Base-by-base conservation (phyloP, 2,329 filamentous ascomycete species). In the Diaporthe destruens region DNA sequence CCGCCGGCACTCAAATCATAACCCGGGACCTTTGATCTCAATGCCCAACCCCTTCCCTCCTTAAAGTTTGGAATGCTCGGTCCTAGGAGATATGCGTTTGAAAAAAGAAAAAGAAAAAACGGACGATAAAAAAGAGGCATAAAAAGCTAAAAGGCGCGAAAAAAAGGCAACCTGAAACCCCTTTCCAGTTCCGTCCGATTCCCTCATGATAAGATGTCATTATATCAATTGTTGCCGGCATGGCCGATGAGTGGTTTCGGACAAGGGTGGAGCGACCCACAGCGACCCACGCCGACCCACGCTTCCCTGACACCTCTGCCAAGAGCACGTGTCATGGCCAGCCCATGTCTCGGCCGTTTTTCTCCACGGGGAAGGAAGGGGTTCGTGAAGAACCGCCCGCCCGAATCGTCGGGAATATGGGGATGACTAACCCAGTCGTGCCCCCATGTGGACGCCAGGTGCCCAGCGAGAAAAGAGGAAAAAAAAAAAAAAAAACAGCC, bases 131-230 rank as follows among this genome's bases (percentile, higher is more conserved):
- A n/a, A 34, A 25, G 36, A 59, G 36, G 11, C 12, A n/a, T 29
- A 42, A 44, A 29, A 34, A 61, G 25, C 2, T 18, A 5, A 34
- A 34, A 51, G 51, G 11, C 29, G 32, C 44, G 29, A 51, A 36
- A 65, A 39, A 39, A 36, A 36, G 34, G 51, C 29, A 65, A 29
- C 61, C 61, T 39, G 44, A 16, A 65, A 65, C 44, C 44, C 61
- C 61, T 65, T 25, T 65, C 42, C 44, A n/a, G n/a, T 65, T 51
- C 42, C 59, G 42, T 14, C 61, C 61, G 34, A 51, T 25, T 18
- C 29, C 61, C 29, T 65, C 61, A 51, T 51, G 61, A 65, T 65
- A 65, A 61, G 36, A 65, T 65, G 61, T 65, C 61, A 65, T 65
- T 51, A 65, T 65, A 51, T 65, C 61, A 25, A 29, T 65, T 51